Evolutionary conservation across 2,329 filamentous ascomycete species (phyloP).

Genomic region (Neonectria ditissima): DNA sequence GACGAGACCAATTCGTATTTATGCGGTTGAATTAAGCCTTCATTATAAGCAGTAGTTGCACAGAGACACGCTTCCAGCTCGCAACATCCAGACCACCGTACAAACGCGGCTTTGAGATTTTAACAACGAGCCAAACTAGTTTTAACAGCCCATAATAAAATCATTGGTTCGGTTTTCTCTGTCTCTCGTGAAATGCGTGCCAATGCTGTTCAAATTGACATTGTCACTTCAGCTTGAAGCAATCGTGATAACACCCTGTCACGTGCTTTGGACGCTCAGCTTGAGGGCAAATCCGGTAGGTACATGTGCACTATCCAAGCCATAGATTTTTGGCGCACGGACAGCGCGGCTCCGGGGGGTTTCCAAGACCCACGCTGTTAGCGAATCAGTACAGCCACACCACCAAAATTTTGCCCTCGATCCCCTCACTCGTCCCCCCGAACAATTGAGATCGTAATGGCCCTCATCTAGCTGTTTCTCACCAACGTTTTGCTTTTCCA

Average conservation of each 20-base stretch:
- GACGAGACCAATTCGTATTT: no score
- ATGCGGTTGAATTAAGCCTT: not conserved
- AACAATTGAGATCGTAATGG: not conserved
- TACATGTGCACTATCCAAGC: constrained; percentile 4
- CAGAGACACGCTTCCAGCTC: not conserved
- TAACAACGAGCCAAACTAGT: not conserved
- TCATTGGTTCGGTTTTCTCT: accelerated
- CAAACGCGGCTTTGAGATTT: not conserved
- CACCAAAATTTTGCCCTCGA: constrained; percentile 39
- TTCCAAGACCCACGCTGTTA: constrained; percentile 31
- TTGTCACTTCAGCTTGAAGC: not conserved
- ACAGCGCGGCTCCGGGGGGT: not conserved
- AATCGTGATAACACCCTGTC: not conserved
- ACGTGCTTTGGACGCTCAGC: constrained; percentile 7
- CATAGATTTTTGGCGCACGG: not conserved
- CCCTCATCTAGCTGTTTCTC: not conserved
- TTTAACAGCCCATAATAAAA: not conserved
- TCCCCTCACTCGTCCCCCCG: constrained; percentile 32
- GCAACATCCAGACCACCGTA: not conserved
- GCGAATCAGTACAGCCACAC: constrained; percentile 22
- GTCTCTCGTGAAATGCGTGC: no score
- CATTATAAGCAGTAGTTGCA: not conserved
- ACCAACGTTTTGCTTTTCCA: not conserved
- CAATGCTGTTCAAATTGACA: not conserved
- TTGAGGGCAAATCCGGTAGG: not conserved